These are phyloP conservation scores for Aspergillus alliaceus DNA, from an alignment of 2,329 filamentous ascomycete genomes.

Conservation along the genomic window DNA sequence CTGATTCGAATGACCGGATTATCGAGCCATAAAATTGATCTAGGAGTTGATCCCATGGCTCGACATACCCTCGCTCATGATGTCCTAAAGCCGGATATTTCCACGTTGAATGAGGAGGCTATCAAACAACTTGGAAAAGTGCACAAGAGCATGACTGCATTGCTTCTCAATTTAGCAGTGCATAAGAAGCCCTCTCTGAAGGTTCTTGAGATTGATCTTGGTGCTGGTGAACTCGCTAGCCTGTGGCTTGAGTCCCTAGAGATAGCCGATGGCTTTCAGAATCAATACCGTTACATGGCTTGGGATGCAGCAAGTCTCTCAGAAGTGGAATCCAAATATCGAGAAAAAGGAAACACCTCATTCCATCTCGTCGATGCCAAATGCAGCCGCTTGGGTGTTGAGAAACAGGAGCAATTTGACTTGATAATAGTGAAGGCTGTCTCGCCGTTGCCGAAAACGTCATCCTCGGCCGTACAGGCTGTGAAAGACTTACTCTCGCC, in stretches of 20 bases:
- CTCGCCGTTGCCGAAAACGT: background rate
- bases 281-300: slow-evolving; percentile 5
- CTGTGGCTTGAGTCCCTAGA: slow-evolving; percentile 1
- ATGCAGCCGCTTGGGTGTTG: background rate
- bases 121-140: background rate
- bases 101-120: background rate
- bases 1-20: slow-evolving; percentile 5
- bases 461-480: background rate
- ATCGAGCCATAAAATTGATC: background rate
- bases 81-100: slow-evolving; percentile 5
- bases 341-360: background rate
- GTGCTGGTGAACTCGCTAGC: background rate
- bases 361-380: background rate
- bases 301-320: background rate
- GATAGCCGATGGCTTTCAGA: background rate
- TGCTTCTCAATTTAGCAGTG: background rate
- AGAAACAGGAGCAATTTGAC: background rate
- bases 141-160: background rate
- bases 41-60: background rate
- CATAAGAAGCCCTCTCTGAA: background rate
- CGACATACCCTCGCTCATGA: slow-evolving; percentile 4
- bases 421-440: slow-evolving; percentile 3
- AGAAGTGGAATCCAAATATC: background rate
- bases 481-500: background rate
- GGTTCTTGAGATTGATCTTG: slow-evolving; percentile 6